Base-by-base conservation (phyloP, 176 grass and related monocot species). In the Carex scoparia region DNA sequence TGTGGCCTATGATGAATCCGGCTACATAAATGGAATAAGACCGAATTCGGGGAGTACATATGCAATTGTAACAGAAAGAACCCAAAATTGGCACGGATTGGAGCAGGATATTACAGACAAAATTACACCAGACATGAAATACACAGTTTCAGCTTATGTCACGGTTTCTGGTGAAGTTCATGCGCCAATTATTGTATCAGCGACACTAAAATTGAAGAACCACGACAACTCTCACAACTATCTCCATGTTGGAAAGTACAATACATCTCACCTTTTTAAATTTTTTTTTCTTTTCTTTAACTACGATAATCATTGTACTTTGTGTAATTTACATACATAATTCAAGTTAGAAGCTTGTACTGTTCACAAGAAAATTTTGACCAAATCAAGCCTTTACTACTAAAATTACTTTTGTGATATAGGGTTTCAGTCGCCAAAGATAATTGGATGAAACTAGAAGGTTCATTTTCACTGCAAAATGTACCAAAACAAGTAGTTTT, bases 381-480 rank as follows among this genome's bases (percentile, higher is more conserved):
- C 46, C 73, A 54, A 77, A 77, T 56, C 13, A 77, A 56, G 57
- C 14, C 49, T 77, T 77, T 15, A 38, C 16, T 38, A 37, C 49
- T 31, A 56, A 15, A 55, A 3, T 70, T 77, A 32, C 37, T 67
- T 33, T 62, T 56, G 5, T 85, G 87, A 60, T 85, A 75, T 82
- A 94, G 94, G 65, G 84, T 93, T 68, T 82, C 84, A 71, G 80
- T 79, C 44, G 89, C 79, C 51, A 85, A 88, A 89, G 89, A 93
- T 70, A 55, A 15, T 27, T 98, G 95, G 95, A 82, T 85, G 87
- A 95, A 98, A 88, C 85, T 98, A 85, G 93, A 98, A 91, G 93
- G 93, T n/a, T 92, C 93, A 42, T 95, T 94, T 83, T 89, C 75
- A 80, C 82, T 98, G 72, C 90, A 65, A 83, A 94, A 71, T 90